Evolutionary conservation across 352 stramenopile genomes (phyloP).

Genomic region (Blastocystis hominis): DNA sequence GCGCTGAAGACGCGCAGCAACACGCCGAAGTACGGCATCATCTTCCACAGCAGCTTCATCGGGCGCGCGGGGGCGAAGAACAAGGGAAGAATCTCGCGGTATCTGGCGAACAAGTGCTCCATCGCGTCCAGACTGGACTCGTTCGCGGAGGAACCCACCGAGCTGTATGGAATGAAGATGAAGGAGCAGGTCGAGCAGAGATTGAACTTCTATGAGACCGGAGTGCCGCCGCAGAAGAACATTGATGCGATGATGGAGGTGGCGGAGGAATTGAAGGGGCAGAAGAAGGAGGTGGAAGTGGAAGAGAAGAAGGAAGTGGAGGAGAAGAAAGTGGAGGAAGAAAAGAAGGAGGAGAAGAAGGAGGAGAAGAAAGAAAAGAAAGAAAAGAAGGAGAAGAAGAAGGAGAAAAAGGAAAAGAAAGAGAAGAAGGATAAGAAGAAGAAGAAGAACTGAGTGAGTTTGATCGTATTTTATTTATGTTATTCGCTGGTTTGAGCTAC

Average conservation of each 20-base stretch:
- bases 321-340: conserved; percentile 59
- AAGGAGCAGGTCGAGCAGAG: conserved; percentile 96
- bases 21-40: conserved; percentile 99
- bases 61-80: conserved; percentile 95
- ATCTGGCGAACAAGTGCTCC: conserved; percentile 98
- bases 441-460: conserved; percentile 62
- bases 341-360: conserved; percentile 60
- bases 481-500: not conserved
- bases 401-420: conserved; percentile 21
- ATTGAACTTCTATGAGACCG: conserved; percentile 96
- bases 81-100: conserved; percentile 97
- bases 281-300: conserved; percentile 64
- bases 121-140: conserved; percentile 98
- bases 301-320: conserved; percentile 44
- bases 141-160: conserved; percentile 87
- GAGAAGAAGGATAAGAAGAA: conserved; percentile 35
- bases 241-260: conserved; percentile 95
- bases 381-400: conserved; percentile 42
- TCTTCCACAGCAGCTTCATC: conserved; percentile 99
- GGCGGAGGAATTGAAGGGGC: conserved; percentile 67
- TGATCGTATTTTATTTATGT: not conserved
- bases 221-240: conserved; percentile 90
- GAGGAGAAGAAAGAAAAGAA: conserved; percentile 62
- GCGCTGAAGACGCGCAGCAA: conserved; percentile 99
- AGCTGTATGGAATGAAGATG: conserved; percentile 94